Evolutionary conservation across 495 filamentous ascomycete genomes (phyloP), one percentile per base, ranked within the genome.

Genomic region (Diplogelasinospora grovesii): DNA sequence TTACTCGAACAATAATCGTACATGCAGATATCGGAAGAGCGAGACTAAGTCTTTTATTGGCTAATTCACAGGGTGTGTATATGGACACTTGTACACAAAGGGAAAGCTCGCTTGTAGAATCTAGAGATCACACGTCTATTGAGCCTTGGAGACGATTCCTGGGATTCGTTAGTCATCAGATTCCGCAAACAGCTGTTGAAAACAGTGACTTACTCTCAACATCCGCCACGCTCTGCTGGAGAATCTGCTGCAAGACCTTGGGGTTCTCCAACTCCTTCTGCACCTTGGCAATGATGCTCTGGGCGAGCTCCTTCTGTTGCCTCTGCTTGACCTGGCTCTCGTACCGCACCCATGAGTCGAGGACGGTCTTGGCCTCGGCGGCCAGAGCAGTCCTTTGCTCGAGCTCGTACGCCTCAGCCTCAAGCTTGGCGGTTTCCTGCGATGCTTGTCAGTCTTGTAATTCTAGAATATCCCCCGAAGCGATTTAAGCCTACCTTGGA

Each of bases 311-410:
- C 64, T 75, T 81, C 77, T 99, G 92, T 73, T 97, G 86, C 60
- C 92, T 79, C 71, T 89, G 83, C 85, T 96, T 99, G 56, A 97
- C 89, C 73, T 97, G 92, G 43, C 83, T 75, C 74, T 99, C 92
- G 66, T 99, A 99, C 56, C 92, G 81, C 42, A 96, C 89, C 92
- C 93, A 97, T 36, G 89, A 95, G 63, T 99, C 92, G 40, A 99
- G 80, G 24, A 96, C 90, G 35, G 75, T 55, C 81, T 95, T 97
- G 49, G 90, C 93, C 77, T 99, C 93, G 40, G 76, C 66, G 20
- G 86, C 88, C 40, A 96, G 72, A 37, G 85, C 82, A 38, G 89
- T 95, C 65, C 76, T 82, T 71, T 99, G 92, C 77, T 97, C 86
- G 49, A 99, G 81, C 75, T 97, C 89, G 64, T 83, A 99, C 34